phyloP scores from a whole-genome alignment of 805 yeast genomes.

The Starmera pachycereana region DNA sequence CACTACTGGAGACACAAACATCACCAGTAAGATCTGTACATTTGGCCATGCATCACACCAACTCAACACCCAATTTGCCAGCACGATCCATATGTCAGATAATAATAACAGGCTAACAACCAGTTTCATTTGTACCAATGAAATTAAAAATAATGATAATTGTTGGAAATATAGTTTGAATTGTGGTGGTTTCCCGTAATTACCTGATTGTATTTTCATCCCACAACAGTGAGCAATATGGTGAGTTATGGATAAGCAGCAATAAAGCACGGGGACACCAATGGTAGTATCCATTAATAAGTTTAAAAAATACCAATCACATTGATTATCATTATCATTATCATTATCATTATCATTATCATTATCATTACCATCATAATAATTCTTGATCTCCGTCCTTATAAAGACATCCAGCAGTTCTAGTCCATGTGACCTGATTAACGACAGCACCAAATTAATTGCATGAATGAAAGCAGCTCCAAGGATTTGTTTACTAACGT shows the following conservation, averaged over 20 bases:
- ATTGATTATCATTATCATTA: conserved; percentile 53
- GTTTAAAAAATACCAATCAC: conserved; percentile 92
- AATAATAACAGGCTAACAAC: conserved; percentile 46
- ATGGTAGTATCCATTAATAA: conserved; percentile 85
- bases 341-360: conserved; percentile 45
- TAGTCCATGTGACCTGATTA: conserved; percentile 30
- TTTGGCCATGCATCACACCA: conserved; percentile 78
- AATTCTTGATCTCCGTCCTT: conserved; percentile 18
- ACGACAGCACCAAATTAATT: conserved; percentile 62
- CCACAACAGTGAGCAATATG: too few relatives aligned
- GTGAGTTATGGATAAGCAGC: conserved; percentile 22
- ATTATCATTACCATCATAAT: too few relatives aligned
- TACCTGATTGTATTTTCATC: conserved; percentile 40
- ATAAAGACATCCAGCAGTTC: conserved; percentile 2
- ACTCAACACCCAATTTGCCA: conserved; percentile 67
- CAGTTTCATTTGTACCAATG: conserved; percentile 54
- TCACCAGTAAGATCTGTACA: conserved; percentile 77
- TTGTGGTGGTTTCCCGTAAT: conserved; percentile 51
- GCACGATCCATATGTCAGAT: conserved; percentile 54
- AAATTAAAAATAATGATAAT: conserved; percentile 53
- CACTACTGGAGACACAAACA: conserved; percentile 69
- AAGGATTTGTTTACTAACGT: conserved; percentile 79
- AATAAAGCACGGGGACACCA: conserved; percentile 79
- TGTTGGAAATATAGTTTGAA: conserved; percentile 64
- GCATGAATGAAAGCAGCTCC: conserved; percentile 84